Base-by-base conservation (phyloP, 176 grass and related monocot species). In the barley (Hordeum vulgare) region DNA sequence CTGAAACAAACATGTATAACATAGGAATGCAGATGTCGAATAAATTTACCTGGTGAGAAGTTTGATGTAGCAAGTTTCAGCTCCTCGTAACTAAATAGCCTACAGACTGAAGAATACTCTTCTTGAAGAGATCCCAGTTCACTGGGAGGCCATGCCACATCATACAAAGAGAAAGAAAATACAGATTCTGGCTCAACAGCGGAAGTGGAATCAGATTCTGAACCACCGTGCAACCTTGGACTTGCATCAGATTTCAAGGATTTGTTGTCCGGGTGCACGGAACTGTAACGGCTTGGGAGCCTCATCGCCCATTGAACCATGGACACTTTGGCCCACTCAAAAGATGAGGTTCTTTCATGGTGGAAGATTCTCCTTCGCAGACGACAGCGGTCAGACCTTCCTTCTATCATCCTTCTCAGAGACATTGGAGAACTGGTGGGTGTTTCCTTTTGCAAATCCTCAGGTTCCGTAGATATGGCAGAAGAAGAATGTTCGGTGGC, bases 281-380 rank as follows among this genome's bases (percentile, higher is more conserved):
- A 80, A 63, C 41, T 25, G 53, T 91, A 75, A 54, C 89, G 91
- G 45, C 78, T 91, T 0, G 87, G 89, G 80, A 90, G 83, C 83
- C 86, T 88, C 93, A 92, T 90, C 6, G 85, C 93, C 97, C 93
- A 94, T 70, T 89, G 91, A 86, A 99, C 78, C 80, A 95, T 83
- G 3, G 87, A 92, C 44, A 80, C 71, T 86, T 90, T 94, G 29
- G 83, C 71, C 89, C 89, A 94, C 61, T 98, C 96, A 44, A 86
- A 87, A 56, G 93, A 95, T 18, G 81, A 76, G 71, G 59, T 91
- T 77, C 89, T 93, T 37, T 84, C 84, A 86, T 92, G 90, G n/a
- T 27, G 81, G 40, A 98, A 88, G 80, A 95, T 78, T 66, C 81
- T 88, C 57, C 76, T 95, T 71, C 64, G 88, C 12, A 98, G 80